Base-by-base conservation (phyloP, 768 basidiomycete species). In the Calocybe cyanea region DNA sequence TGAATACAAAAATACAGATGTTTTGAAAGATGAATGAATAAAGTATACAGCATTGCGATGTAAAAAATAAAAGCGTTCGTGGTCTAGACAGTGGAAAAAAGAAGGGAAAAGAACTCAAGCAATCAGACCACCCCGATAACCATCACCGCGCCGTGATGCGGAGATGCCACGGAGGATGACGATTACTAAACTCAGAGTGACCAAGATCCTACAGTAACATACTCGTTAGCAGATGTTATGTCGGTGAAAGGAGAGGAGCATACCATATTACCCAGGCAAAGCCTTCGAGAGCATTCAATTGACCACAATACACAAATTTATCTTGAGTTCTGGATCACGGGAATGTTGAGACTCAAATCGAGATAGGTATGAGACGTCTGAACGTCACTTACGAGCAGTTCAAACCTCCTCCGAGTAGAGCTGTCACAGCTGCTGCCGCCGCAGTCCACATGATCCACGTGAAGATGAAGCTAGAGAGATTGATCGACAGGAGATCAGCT, bases 381-480 rank as follows among this genome's bases (percentile, higher is more conserved):
- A 7, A 13, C n/a, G n/a, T 10, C 7, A 68, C 77, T 43, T 57
- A 80, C 81, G 52, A 57, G 80, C 87, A 91, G 57, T 87, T 80
- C 45, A 86, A 59, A 8, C 83, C 78, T 11, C 88, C 88, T 10
- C 82, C 81, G 23, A 88, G 68, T 19, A 74, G 63, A 15, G 76
- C 65, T 1, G 88, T 89, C 37, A 90, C 73, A 2, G 83, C 73
- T 1, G 85, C 82, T 1, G 86, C 85, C 2, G 75, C 86, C 0
- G 87, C 80, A 2, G 78, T 71, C 88, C 88, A 92, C 49, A 88
- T 71, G 30, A 90, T 70, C 85, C 87, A 90, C 1, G 86, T 87
- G 15, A 90, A 11, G 39, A 70, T 46, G 39, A 89, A 62, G 64
- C 87, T 88, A 50, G n/a, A n/a, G n/a, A n/a, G n/a, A n/a, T n/a